These are phyloP conservation scores for Aspergillus puulaauensis DNA, from an alignment of 2,329 filamentous ascomycete species.

Conservation along the genomic window DNA sequence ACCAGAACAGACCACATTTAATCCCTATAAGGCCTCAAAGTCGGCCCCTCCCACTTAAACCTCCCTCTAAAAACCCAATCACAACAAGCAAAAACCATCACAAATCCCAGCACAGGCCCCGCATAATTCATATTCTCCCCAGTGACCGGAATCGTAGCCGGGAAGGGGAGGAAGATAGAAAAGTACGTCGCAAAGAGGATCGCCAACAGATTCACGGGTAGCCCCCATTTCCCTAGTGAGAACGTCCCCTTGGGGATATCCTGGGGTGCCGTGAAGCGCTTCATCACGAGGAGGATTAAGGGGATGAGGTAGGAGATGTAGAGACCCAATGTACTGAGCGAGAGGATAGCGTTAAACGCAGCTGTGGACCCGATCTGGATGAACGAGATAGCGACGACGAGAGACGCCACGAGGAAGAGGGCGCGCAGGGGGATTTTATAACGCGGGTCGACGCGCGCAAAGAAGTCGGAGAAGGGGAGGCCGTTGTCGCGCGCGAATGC, in stretches of 20 bases:
- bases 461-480: conserved; percentile 36
- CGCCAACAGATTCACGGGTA: conserved; percentile 27
- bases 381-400: conserved; percentile 34
- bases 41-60: conserved; percentile 25
- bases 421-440: conserved; percentile 43
- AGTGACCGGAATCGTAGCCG: conserved; percentile 29
- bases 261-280: conserved; percentile 14
- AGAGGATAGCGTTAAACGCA: conserved; percentile 54
- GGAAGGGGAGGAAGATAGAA: conserved; percentile 32
- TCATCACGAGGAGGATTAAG: conserved; percentile 34
- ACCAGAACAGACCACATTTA: neutral
- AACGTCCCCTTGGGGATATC: conserved; percentile 28
- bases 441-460: conserved; percentile 26
- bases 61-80: conserved; percentile 27
- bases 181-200: conserved; percentile 31
- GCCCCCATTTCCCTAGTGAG: conserved; percentile 28
- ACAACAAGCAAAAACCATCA: conserved; percentile 22
- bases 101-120: conserved; percentile 23
- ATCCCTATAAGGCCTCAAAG: neutral
- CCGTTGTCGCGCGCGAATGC: conserved; percentile 46
- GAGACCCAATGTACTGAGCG: conserved; percentile 48
- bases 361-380: conserved; percentile 51
- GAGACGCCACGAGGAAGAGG: conserved; percentile 25
- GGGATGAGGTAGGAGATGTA: conserved; percentile 52
- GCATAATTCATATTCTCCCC: conserved; percentile 37